Evolutionary conservation across 768 basidiomycete genomes (phyloP).

Genomic region (Cystofilobasidium capitatum): DNA sequence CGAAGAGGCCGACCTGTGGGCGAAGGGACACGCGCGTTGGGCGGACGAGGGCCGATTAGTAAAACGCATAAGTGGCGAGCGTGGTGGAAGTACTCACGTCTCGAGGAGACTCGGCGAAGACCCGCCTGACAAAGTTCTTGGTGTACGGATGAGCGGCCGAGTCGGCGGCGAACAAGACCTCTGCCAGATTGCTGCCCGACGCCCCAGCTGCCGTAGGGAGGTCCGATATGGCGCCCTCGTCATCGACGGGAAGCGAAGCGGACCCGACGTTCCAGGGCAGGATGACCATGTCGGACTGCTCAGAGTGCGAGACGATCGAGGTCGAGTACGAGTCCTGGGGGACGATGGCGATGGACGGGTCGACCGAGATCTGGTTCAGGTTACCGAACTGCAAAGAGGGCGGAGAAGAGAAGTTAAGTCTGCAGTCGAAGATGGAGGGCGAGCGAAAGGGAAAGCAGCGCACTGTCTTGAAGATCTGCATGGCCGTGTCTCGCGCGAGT

Average conservation of each 20-base stretch:
- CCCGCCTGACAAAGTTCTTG: slow-evolving; percentile 63
- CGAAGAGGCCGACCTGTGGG: slow-evolving; percentile 56
- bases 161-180: slow-evolving; percentile 57
- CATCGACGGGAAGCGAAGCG: slow-evolving; percentile 43
- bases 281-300: slow-evolving; percentile 61
- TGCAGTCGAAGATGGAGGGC: neutral
- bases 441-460: slow-evolving; percentile 9
- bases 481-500: slow-evolving; percentile 51
- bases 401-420: neutral
- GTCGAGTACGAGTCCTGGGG: slow-evolving; percentile 61
- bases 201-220: neutral
- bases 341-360: slow-evolving; percentile 64
- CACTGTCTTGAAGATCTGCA: slow-evolving; percentile 42
- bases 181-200: slow-evolving; percentile 54
- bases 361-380: slow-evolving; percentile 57
- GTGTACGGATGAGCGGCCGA: slow-evolving; percentile 16
- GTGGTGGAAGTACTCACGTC: slow-evolving; percentile 44
- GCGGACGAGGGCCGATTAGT: no score
- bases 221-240: slow-evolving; percentile 7
- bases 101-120: slow-evolving; percentile 60
- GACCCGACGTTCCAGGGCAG: slow-evolving; percentile 67
- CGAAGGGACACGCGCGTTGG: neutral
- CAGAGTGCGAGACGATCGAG: slow-evolving; percentile 54
- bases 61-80: no score
- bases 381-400: slow-evolving; percentile 48